Percentiles rank a stretch among this genome's conserved stretches.
Evolutionary conservation across 768 basidiomycete species (phyloP).

Genomic region (Boletus reticulatus): DNA sequence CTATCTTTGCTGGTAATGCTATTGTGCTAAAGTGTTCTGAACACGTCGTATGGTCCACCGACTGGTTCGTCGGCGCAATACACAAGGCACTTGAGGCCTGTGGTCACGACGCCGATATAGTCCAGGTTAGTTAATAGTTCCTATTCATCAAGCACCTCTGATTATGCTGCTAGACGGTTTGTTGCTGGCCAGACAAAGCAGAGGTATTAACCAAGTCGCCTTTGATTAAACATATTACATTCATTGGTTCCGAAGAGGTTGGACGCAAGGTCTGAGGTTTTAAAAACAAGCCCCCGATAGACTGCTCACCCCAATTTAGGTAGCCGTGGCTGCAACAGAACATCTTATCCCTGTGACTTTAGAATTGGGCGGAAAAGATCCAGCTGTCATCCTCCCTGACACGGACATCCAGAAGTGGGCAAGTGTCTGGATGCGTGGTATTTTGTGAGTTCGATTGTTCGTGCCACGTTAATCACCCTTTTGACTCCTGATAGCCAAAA

Average conservation of each 20-base stretch:
- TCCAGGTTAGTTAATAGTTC: slow-evolving; percentile 56
- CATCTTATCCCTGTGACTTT: slow-evolving; percentile 90
- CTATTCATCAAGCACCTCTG: background rate
- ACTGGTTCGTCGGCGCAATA: slow-evolving; percentile 80
- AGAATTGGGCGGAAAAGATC: slow-evolving; percentile 95
- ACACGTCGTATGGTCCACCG: slow-evolving; percentile 88
- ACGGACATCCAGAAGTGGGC: slow-evolving; percentile 81
- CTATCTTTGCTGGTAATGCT: slow-evolving; percentile 87
- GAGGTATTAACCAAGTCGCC: slow-evolving; percentile 76
- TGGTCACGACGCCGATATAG: slow-evolving; percentile 82
- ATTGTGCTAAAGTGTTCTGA: slow-evolving; percentile 92
- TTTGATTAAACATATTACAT: slow-evolving; percentile 89
- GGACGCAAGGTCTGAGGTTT: slow-evolving; percentile 60
- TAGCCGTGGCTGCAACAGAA: slow-evolving; percentile 81
- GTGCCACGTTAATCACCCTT: background rate
- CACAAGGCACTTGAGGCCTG: slow-evolving; percentile 73
- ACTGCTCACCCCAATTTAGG: slow-evolving; percentile 38
- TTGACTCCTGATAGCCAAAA: slow-evolving; percentile 62
- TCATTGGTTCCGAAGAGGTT: slow-evolving; percentile 80
- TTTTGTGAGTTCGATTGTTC: slow-evolving; percentile 64
- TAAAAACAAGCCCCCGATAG: background rate
- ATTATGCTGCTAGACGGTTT: slow-evolving; percentile 54
- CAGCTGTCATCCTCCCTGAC: slow-evolving; percentile 82
- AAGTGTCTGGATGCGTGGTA: slow-evolving; percentile 84
- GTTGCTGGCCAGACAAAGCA: slow-evolving; percentile 87